Evolutionary conservation across 805 yeast species (phyloP).

Genomic region (Wickerhamiella parazyma): DNA sequence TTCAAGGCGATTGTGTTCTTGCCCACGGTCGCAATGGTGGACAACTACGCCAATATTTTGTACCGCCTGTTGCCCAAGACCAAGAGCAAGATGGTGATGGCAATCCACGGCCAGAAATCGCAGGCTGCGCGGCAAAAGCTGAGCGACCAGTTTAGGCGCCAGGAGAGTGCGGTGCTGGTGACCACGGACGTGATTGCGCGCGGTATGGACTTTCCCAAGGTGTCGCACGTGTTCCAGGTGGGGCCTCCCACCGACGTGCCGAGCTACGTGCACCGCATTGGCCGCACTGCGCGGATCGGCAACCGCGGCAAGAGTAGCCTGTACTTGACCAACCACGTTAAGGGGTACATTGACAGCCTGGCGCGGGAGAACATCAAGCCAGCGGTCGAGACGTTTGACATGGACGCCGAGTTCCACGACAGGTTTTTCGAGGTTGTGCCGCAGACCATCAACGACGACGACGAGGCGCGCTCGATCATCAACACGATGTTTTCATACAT

Average conservation of each 20-base stretch:
- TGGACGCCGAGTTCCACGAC: conserved; percentile 15
- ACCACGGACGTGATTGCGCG: conserved; percentile 92
- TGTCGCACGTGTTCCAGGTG: conserved; percentile 71
- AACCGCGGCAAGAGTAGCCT: conserved; percentile 56
- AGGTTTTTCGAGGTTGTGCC: conserved; percentile 12
- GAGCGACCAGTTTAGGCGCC: conserved; percentile 39
- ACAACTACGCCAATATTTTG: conserved; percentile 38
- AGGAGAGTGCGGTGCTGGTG: conserved; percentile 45
- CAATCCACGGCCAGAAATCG: conserved; percentile 59
- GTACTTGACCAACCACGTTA: conserved; percentile 44
- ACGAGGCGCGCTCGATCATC: conserved; percentile 18
- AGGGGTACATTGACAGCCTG: conserved; percentile 34
- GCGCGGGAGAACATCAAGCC: conserved; percentile 40
- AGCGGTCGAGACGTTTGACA: conserved; percentile 11
- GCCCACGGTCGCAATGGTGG: conserved; percentile 62
- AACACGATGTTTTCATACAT: conserved; percentile 20
- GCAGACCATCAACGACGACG: conserved; percentile 13
- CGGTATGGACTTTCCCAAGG: conserved; percentile 90
- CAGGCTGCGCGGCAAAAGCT: conserved; percentile 54
- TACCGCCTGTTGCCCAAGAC: conserved; percentile 15
- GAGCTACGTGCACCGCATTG: conserved; percentile 85
- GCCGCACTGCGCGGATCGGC: conserved; percentile 94
- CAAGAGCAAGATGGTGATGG: conserved; percentile 10
- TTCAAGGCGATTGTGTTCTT: conserved; percentile 76
- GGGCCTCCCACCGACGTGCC: conserved; percentile 62